Evolutionary conservation across 2,329 filamentous ascomycete genomes (phyloP), one percentile per base, ranked within the genome.

Genomic region (Nectriaceae sp.): DNA sequence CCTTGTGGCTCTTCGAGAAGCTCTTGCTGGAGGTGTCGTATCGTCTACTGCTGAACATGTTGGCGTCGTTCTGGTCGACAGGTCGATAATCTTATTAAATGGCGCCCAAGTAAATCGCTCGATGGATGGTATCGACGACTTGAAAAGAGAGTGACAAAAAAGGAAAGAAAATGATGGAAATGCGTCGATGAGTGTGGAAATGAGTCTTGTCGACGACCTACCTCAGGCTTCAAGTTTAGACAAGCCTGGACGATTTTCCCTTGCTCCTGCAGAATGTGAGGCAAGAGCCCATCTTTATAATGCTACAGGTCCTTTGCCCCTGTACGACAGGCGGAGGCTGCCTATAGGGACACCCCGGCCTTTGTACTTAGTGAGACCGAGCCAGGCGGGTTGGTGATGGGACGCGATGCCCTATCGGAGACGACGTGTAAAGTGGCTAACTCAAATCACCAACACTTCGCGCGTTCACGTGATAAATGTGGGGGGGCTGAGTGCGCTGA

Each of bases 1-100:
- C 59, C 53, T 78, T 79, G 47, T 78, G 74, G 52, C 73, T 68
- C 54, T 79, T 82, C 44, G 77, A 77, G 49, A 79, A 80, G 67
- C 76, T 82, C 67, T 70, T 77, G 70, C 58, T 75, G 24, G 71
- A 70, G 26, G 65, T 63, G 33, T 79, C 74, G 42, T 70, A 69
- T 50, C 73, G 72, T 63, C 72, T 72, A 57, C 71, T 69, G 60
- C 42, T 49, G 47, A 79, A 81, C 79, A 79, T 81, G 26, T 52
- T 62, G 59, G 44, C 36, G 20, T 20, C 3, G 44, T 20, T 35
- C 41, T 36, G 41, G 33, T 40, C 4, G 16, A 26, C 15, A 33
- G 21, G 36, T 40, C 16, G 41, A 47, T 26, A n/a, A 36, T 44
- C 21, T 52, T 26, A 55, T 60, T 50, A 43, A 56, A 50, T 5